Evolutionary conservation across 768 basidiomycete genomes (phyloP).

Genomic region (Lentinula lateritia): DNA sequence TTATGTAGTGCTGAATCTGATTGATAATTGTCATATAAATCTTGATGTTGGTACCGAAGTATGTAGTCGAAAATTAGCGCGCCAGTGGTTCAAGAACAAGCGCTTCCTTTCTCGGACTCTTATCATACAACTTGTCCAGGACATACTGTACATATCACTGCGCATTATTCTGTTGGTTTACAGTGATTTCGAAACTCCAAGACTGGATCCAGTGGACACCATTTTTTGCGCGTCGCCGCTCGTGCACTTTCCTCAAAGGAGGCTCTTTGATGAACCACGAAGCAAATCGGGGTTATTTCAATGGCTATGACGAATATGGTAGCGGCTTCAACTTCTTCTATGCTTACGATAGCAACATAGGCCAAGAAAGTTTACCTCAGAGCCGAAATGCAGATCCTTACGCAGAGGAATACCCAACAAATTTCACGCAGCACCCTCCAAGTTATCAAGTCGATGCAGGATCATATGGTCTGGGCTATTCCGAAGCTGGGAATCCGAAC

Average conservation of each 20-base stretch:
- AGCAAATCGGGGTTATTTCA: not conserved
- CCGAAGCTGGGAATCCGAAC: not conserved
- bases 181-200: too few species aligned
- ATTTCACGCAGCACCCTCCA: not conserved
- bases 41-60: too few species aligned
- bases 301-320: not conserved
- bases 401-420: not conserved
- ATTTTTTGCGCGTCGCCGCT: too few species aligned
- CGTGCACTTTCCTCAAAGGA: too few species aligned
- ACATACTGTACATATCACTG: too few species aligned
- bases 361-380: not conserved
- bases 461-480: not conserved
- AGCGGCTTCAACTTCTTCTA: not conserved
- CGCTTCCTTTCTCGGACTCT: too few species aligned
- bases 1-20: not conserved
- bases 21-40: too few species aligned
- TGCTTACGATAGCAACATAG: not conserved
- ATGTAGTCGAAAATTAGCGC: too few species aligned
- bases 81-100: too few species aligned
- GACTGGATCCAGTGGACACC: too few species aligned
- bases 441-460: not conserved
- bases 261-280: not conserved
- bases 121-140: too few species aligned
- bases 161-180: too few species aligned
- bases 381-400: not conserved